Evolutionary conservation across 768 basidiomycete genomes (phyloP), one percentile per base, ranked within the genome.

Genomic region (Mycena indigotica): DNA sequence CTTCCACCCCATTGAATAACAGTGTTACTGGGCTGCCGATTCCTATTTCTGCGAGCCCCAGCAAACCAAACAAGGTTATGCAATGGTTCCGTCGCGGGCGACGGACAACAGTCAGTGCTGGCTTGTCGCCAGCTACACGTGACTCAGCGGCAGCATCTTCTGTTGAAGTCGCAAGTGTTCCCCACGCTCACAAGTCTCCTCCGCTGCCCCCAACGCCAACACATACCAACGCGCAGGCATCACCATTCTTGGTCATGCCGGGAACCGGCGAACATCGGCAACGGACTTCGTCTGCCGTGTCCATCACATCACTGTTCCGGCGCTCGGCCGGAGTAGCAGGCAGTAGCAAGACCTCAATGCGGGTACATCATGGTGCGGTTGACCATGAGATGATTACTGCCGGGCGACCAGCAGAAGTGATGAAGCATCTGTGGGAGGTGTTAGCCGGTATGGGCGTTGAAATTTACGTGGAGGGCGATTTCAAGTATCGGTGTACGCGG

Each of bases 51-150:
- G 88, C 85, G 5, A 87, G 91, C 57, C 84, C 91, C 17, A 86
- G 82, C 72, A 91, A 95, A 70, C 94, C 96, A 3, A 87, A 87
- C 72, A 94, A 90, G 67, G 97, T 98, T 49, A 98, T 98, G 96
- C 89, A 95, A 62, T 99, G 97, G 97, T 99, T 99, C 85, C 80
- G 90, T 69, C 82, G 41, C 21, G 62, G 58, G 4, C 57, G 62
- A 1, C 62, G 62, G 5, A 25, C 46, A 24, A 60, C 30, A 19
- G 41, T 52, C 25, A 56, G 55, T 29, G 58, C 52, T 21, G 55
- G 57, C 6, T 39, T 57, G 39, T 51, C 51, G 4, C 30, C 56
- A 19, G n/a, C 45, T 25, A 50, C 28, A 28, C 55, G 41, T 44
- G 57, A 56, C 1, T 40, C 57, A 8, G 57, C 61, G 8, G 58